Conservation (phyloP, 441 rosid genomes). For the Euphorbia corollata region DNA sequence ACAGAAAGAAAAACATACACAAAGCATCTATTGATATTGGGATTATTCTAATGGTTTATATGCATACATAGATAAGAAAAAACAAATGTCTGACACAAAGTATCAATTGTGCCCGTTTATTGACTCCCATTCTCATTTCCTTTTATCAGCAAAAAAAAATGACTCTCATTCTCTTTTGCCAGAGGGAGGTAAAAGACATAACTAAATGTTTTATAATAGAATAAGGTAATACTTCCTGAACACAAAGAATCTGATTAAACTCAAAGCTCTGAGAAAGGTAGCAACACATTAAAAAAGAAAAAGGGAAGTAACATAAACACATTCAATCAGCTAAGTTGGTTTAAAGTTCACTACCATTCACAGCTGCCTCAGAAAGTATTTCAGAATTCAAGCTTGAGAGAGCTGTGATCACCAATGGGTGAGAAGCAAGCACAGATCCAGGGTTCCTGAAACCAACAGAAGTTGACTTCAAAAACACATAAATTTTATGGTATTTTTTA, state of each 20-base stretch:
- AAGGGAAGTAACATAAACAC: not conserved
- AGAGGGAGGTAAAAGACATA: not conserved
- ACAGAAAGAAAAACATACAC: not conserved
- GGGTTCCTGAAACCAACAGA: constrained; percentile 62
- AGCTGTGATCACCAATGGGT: constrained; percentile 83
- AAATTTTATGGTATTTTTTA: not conserved
- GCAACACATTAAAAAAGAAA: not conserved
- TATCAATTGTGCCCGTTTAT: not conserved
- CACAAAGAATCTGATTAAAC: not conserved
- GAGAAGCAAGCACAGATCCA: constrained; percentile 84
- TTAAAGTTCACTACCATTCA: constrained; percentile 60
- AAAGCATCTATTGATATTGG: not conserved
- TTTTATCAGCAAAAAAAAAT: too few relatives aligned
- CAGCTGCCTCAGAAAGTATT: constrained; percentile 91
- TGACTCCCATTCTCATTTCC: too few relatives aligned
- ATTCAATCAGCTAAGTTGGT: constrained; percentile 13
- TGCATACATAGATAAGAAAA: not conserved
- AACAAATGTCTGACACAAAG: not conserved
- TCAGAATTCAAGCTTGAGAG: constrained; percentile 86
- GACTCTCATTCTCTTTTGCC: not conserved
- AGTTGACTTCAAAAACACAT: constrained; percentile 20
- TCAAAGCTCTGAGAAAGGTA: not conserved
- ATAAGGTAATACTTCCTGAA: constrained; percentile 1
- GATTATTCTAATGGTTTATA: not conserved
- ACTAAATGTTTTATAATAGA: not conserved